Evolutionary conservation across 495 filamentous ascomycete species (phyloP).

Genomic region (Lichenothelia convexa): DNA sequence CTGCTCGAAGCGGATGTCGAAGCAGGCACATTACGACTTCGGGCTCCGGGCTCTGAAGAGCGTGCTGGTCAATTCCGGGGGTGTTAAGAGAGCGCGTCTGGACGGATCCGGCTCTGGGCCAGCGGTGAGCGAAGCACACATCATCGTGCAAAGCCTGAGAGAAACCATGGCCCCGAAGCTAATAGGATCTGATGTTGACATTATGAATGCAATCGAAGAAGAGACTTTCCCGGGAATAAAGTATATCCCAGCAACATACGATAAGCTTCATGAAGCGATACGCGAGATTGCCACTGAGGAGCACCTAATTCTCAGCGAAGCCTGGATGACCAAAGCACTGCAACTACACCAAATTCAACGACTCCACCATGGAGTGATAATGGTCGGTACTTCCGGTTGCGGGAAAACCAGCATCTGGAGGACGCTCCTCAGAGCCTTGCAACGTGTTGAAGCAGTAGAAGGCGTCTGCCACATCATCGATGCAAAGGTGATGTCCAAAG

Average conservation of each 20-base stretch:
- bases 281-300: slow-evolving; percentile 61
- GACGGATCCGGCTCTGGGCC: slow-evolving; percentile 28
- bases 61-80: slow-evolving; percentile 91
- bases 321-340: slow-evolving; percentile 90
- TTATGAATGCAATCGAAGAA: slow-evolving; percentile 68
- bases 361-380: slow-evolving; percentile 99
- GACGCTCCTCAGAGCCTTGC: slow-evolving; percentile 79
- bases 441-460: slow-evolving; percentile 76
- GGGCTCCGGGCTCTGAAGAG: slow-evolving; percentile 94
- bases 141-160: slow-evolving; percentile 93
- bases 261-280: slow-evolving; percentile 62
- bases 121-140: slow-evolving; percentile 61
- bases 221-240: slow-evolving; percentile 82
- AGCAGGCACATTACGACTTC: slow-evolving; percentile 98
- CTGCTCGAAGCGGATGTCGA: slow-evolving; percentile 62
- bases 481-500: slow-evolving; percentile 99
- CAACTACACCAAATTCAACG: slow-evolving; percentile 95
- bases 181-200: slow-evolving; percentile 73
- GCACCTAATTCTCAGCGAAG: slow-evolving; percentile 72
- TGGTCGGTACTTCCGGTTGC: slow-evolving; percentile 89
- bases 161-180: slow-evolving; percentile 97
- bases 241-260: slow-evolving; percentile 76
- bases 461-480: slow-evolving; percentile 96
- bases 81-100: slow-evolving; percentile 74
- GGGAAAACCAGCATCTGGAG: slow-evolving; percentile 94